Percentiles rank a stretch among this genome's conserved stretches.
These are phyloP conservation scores for Knufia fluminis DNA, from an alignment of 2,329 filamentous ascomycete species.

Conservation along the genomic window DNA sequence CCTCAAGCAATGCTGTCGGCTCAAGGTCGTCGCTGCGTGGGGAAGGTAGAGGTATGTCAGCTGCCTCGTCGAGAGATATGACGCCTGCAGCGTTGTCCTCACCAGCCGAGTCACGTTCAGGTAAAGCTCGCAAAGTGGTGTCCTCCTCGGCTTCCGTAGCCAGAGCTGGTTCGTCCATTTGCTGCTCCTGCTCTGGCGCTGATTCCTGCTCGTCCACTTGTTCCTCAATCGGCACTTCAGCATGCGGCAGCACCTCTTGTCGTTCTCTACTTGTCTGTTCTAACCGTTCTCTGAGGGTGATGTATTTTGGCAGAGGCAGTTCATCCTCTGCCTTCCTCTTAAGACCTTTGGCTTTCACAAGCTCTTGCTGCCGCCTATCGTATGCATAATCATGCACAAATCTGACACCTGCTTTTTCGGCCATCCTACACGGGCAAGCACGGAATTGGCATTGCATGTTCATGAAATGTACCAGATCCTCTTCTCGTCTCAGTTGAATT, in stretches of 20 bases:
- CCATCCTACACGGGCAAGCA: conserved; percentile 39
- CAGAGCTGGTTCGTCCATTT: not conserved
- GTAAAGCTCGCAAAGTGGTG: not conserved
- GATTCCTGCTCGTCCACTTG: not conserved
- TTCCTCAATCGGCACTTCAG: not conserved
- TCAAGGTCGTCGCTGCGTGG: conserved; percentile 18
- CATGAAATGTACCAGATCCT: conserved; percentile 47
- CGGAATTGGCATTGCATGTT: conserved; percentile 43
- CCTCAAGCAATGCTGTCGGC: conserved; percentile 20
- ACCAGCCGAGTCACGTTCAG: not conserved
- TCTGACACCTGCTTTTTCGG: conserved; percentile 32
- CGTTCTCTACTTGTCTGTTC: not conserved
- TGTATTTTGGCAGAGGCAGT: conserved; percentile 7
- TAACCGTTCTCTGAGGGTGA: conserved; percentile 3
- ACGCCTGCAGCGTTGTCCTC: conserved; percentile 5
- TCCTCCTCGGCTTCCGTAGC: not conserved
- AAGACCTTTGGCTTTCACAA: conserved; percentile 16
- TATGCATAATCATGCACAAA: conserved; percentile 35
- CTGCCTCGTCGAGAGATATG: conserved; percentile 15
- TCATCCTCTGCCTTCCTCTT: conserved; percentile 11
- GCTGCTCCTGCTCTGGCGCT: not conserved
- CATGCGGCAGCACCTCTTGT: not conserved
- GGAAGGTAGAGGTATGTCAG: conserved; percentile 18
- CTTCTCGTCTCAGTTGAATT: conserved; percentile 39
- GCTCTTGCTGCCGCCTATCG: conserved; percentile 17